Evolutionary conservation across 257 asterid species (phyloP), one percentile per base, ranked within the genome.

Genomic region (Nicotiana tabacum): DNA sequence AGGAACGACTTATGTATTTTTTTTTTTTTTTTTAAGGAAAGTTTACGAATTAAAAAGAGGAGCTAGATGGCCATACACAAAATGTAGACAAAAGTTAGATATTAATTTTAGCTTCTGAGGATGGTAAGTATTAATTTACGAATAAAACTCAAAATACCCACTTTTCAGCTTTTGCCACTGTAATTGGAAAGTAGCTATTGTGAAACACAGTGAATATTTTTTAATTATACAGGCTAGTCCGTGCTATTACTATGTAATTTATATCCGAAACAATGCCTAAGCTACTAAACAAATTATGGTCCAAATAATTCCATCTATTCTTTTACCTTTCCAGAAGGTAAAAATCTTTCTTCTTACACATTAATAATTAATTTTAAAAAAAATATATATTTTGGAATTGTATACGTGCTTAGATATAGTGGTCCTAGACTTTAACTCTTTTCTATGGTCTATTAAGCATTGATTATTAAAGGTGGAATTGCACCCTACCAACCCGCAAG

Each of bases 401-500:
- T 32, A 32, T 32, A 32, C 35, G 57, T 13, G 5, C 57, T 13
- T 12, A 51, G 17, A 51, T 15, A 53, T 3, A 53, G 58, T 53
- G 6, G 58, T 4, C 58, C 57, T 11, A 11, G 17, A 10, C 17
- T 51, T 29, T 51, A 51, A 51, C 13, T 10, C 18, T 53, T 15
- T 43, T 43, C 17, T 53, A 12, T 3, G 15, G 5, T 53, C 17
- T 2, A 24, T 76, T 48, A 58, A 27, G 43, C 16, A 27, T 29
- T 76, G 16, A 32, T 3, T 74, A 48, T 15, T 51, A 51, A 51
- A 29, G 43, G 29, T 29, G 24, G 64, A 51, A 15, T 76, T 15
- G 80, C 64, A 76, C 65, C 80, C 64, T 76, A 76, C 80, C 64
- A 51, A 76, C 80, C 64, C 80, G 16, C 80, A 48, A 3, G 12